phyloP scores from a whole-genome alignment of 2,329 filamentous ascomycete species.

The Penicillium palitans region DNA sequence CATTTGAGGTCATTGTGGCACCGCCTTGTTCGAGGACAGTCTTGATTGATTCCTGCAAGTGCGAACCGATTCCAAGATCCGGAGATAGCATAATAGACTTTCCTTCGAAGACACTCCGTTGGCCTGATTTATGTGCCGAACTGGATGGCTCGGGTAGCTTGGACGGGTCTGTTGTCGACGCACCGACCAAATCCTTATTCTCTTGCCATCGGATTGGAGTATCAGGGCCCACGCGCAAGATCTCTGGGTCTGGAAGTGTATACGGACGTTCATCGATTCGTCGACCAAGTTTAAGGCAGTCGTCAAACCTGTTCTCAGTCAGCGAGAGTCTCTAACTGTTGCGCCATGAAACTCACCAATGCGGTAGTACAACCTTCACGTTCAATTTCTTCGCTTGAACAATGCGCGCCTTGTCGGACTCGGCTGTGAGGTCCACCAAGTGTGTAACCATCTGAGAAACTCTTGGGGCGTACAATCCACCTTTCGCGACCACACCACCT shows the following conservation, averaged over 20 bases:
- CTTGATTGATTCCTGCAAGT: constrained; percentile 66
- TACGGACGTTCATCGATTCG: constrained; percentile 89
- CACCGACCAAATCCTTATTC: constrained; percentile 66
- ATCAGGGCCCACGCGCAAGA: constrained; percentile 62
- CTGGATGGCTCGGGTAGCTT: constrained; percentile 35
- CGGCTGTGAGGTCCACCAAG: constrained; percentile 76
- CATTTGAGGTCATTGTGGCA: constrained; percentile 64
- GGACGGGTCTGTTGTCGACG: constrained; percentile 57
- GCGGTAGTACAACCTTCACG: constrained; percentile 83
- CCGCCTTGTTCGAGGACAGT: constrained; percentile 71
- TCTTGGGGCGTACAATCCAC: constrained; percentile 73
- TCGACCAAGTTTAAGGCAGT: constrained; percentile 89
- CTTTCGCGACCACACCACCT: constrained; percentile 84
- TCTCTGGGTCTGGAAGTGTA: constrained; percentile 78
- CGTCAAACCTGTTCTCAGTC: constrained; percentile 73
- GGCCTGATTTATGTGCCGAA: constrained; percentile 42
- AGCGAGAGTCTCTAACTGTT: neutral
- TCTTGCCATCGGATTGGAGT: constrained; percentile 58
- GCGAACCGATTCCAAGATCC: constrained; percentile 70
- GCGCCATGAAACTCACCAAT: constrained; percentile 62
- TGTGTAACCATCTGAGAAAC: constrained; percentile 79
- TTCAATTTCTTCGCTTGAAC: constrained; percentile 66
- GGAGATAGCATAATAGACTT: constrained; percentile 74
- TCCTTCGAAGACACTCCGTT: constrained; percentile 72
- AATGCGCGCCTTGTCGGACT: constrained; percentile 64